Base-by-base conservation (phyloP, 805 yeast species). In the Nakazawaea ambrosiae region DNA sequence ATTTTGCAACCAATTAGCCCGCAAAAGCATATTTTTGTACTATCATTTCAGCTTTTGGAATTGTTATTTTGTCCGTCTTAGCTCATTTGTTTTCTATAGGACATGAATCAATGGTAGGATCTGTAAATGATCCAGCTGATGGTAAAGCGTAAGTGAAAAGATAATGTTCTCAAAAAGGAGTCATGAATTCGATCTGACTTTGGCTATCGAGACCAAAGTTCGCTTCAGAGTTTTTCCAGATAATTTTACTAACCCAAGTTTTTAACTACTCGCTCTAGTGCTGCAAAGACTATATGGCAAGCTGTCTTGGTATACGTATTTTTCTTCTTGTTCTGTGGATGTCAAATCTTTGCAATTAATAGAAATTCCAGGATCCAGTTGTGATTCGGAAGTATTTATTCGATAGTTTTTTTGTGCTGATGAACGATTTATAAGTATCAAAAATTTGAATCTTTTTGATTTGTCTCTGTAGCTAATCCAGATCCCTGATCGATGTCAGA, bases 11-110 rank as follows among this genome's bases (percentile, higher is more conserved):
- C n/a, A n/a, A n/a, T n/a, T 36, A 78, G 83, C 66, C 92, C 34
- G 84, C 78, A 20, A 80, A 85, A 53, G 97, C 98, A 18, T 90
- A 95, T 85, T 87, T 85, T 60, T 90, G 98, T 58, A 90, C 97
- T 31, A 73, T 90, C 29, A 68, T 92, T 31, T 88, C 97, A 34
- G 88, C 92, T 12, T 90, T 90, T 58, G 98, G 94, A 41, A 78
- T 90, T 24, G 81, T 87, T 32, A 92, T 90, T 40, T 73, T 90
- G 33, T 72, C 94, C 9, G 83, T 85, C 40, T 75, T 90, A 49
- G 98, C 94, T 15, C 75, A 77, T 48, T 69, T 90, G 45, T 90
- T 92, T 66, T 68, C 81, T 49, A 66, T 65, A 25, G 84, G 78
- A 47, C 94, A 86, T 57, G 97, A 90, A 63, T 72, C 94, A 16